phyloP scores from a whole-genome alignment of 176 grass and related monocot species.

The Zea luxurians region DNA sequence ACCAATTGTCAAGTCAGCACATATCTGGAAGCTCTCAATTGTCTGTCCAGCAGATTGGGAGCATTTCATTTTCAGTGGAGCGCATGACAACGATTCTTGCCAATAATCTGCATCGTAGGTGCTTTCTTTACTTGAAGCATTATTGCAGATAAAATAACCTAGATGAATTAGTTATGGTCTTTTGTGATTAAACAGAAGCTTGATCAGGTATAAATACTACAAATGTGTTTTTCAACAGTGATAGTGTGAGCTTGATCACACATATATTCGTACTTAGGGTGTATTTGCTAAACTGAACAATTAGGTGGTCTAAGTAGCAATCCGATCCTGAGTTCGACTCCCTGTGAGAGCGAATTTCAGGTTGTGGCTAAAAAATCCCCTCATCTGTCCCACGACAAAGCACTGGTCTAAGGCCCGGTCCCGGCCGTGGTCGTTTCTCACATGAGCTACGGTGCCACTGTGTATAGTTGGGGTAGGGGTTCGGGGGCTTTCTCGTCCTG shows the following conservation, averaged over 20 bases:
- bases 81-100: slow-evolving; percentile 86
- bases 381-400: too few species aligned
- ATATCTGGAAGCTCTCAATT: slow-evolving; percentile 61
- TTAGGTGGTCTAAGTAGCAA: too few species aligned
- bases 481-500: too few species aligned
- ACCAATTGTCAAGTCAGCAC: slow-evolving; percentile 93
- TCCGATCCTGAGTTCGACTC: too few species aligned
- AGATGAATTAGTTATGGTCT: slow-evolving; percentile 19
- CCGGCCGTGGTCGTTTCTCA: too few species aligned
- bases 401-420: too few species aligned
- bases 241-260: not conserved
- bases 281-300: slow-evolving; percentile 23
- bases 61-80: slow-evolving; percentile 90
- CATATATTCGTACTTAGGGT: not conserved
- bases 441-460: too few species aligned
- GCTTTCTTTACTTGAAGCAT: slow-evolving; percentile 33
- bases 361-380: too few species aligned
- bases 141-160: slow-evolving; percentile 21
- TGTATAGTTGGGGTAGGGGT: too few species aligned
- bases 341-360: too few species aligned
- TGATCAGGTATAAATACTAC: slow-evolving; percentile 31
- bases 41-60: slow-evolving; percentile 70
- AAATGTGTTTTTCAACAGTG: not conserved
- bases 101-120: slow-evolving; percentile 89
- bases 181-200: slow-evolving; percentile 29